phyloP scores from a whole-genome alignment of 352 stramenopile species.

The Plasmopara muralis region DNA sequence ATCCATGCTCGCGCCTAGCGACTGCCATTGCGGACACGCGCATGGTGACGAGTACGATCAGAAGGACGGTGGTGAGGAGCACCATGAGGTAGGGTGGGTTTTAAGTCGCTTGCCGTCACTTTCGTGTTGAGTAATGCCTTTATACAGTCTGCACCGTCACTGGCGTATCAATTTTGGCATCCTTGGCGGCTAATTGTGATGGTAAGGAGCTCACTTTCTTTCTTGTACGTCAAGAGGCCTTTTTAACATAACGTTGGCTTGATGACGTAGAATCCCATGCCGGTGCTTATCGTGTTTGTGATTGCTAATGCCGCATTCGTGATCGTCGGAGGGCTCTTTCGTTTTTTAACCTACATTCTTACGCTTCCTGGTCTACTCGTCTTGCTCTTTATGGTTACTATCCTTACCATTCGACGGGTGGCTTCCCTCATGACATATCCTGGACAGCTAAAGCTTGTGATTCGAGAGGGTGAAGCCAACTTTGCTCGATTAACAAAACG shows the following conservation, averaged over 20 bases:
- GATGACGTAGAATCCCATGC: slow-evolving; percentile 46
- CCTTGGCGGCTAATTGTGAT: slow-evolving; percentile 55
- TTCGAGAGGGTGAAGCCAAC: slow-evolving; percentile 70
- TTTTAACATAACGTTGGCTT: neutral
- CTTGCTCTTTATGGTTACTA: slow-evolving; percentile 27
- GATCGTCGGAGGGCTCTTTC: slow-evolving; percentile 41
- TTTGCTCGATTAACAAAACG: slow-evolving; percentile 69
- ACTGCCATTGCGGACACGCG: slow-evolving; percentile 27
- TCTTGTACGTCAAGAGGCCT: slow-evolving; percentile 2
- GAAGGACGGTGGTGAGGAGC: slow-evolving; percentile 7
- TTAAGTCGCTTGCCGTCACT: neutral
- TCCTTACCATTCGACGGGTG: slow-evolving; percentile 39
- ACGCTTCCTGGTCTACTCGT: slow-evolving; percentile 50
- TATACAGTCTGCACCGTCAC: slow-evolving; percentile 18
- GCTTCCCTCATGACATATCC: slow-evolving; percentile 62
- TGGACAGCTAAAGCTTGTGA: slow-evolving; percentile 68
- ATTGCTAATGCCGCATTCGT: slow-evolving; percentile 59
- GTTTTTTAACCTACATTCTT: slow-evolving; percentile 38
- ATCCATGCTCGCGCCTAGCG: slow-evolving; percentile 22
- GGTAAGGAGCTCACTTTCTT: slow-evolving; percentile 20
- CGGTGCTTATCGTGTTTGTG: slow-evolving; percentile 42
- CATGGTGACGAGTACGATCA: slow-evolving; percentile 16
- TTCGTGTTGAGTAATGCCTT: neutral
- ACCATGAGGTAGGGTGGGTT: slow-evolving; percentile 11
- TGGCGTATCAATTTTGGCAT: slow-evolving; percentile 68